Base-by-base conservation (phyloP, 352 stramenopile species). In the Blastocystis sp. region DNA sequence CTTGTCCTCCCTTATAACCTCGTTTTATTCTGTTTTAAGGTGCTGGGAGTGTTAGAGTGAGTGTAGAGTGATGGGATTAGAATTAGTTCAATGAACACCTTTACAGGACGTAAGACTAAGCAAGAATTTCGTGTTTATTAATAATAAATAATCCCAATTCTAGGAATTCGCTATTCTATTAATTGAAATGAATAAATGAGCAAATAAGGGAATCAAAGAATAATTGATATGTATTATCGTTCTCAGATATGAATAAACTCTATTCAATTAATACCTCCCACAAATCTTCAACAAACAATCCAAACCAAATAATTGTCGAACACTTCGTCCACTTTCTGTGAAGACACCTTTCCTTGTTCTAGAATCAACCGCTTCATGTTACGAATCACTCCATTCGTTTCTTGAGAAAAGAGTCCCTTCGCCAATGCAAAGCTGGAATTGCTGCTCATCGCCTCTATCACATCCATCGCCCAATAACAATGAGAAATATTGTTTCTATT, bases 51-150 rank as follows among this genome's bases (percentile, higher is more conserved):
- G 12, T n/a, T 73, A 39, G 61, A 73, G 61, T 73, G 24, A n/a
- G 11, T n/a, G 61, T 12, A 19, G 5, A 16, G 7, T 27, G 9
- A 12, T 29, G 32, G 12, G 27, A n/a, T 73, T 7, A 39, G n/a
- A 12, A 24, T 29, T 73, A 73, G 61, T 73, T 73, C 61, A 9
- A 73, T 73, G 61, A 73, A 73, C 61, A 73, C n/a, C 9, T 73
- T 73, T 39, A 73, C 61, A 12, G 61, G 61, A 27, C 61, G 61
- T 73, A 12, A 73, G 24, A 73, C 19, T 29, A 73, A 73, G 24
- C 61, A 73, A 39, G 32, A 73, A 49, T 73, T 16, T 52, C 7
- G 21, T 49, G n/a, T 39, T 46, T 46, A n/a, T 73, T 73, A 16
- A 49, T 37, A 66, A 46, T 7, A 73, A 46, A 39, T 67, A 73